These are phyloP conservation scores for Clonostachys rosea DNA, from an alignment of 2,329 filamentous ascomycete genomes.

Conservation along the genomic window DNA sequence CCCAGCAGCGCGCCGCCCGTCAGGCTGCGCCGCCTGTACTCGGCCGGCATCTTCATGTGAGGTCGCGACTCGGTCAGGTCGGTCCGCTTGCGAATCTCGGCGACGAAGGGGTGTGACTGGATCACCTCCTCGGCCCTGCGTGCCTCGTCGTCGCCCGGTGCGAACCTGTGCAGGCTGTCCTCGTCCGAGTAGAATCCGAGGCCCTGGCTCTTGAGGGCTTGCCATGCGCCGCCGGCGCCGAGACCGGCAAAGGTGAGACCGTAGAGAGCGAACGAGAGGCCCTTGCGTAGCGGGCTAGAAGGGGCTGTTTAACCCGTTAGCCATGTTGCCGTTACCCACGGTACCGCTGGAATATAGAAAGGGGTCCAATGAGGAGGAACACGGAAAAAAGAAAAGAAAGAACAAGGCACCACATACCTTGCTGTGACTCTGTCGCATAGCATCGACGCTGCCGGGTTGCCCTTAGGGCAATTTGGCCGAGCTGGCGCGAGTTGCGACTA, in stretches of 20 bases:
- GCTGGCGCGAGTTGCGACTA: conserved; percentile 1
- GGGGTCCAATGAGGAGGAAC: too few species aligned
- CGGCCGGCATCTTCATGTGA: conserved; percentile 76
- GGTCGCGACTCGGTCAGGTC: conserved; percentile 74
- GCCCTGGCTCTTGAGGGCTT: conserved; percentile 23
- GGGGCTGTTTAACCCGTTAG: neutral
- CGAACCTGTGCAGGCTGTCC: conserved; percentile 67
- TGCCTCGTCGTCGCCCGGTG: conserved; percentile 46
- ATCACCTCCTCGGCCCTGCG: conserved; percentile 68
- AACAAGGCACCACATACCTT: neutral
- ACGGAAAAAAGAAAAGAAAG: too few species aligned
- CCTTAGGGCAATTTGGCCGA: neutral
- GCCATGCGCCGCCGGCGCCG: conserved; percentile 27
- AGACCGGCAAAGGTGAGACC: conserved; percentile 20
- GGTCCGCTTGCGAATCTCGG: conserved; percentile 61
- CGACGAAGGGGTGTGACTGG: conserved; percentile 68
- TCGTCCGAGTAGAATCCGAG: conserved; percentile 50
- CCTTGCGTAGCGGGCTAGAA: conserved; percentile 10
- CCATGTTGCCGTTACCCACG: too few species aligned
- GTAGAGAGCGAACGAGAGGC: conserved; percentile 15
- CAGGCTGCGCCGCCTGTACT: conserved; percentile 68
- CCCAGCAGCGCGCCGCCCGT: conserved; percentile 78
- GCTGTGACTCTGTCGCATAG: neutral
- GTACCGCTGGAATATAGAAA: too few species aligned
- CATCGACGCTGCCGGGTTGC: neutral